Evolutionary conservation across 2,329 filamentous ascomycete genomes (phyloP), one percentile per base, ranked within the genome.

Genomic region (Talaromyces sp.): DNA sequence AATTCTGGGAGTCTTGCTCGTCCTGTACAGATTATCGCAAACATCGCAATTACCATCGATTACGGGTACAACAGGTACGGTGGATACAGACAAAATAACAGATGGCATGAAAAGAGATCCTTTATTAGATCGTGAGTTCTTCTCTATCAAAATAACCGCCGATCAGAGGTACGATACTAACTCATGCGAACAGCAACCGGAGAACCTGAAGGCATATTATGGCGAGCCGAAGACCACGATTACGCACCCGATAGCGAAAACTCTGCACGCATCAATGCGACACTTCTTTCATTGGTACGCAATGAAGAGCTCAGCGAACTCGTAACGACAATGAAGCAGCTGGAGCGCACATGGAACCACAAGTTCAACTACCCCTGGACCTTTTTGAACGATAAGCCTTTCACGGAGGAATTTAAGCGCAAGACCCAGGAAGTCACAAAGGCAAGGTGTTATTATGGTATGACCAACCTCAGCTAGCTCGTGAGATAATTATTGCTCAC

Each of bases 291-390:
- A 24, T 86, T 99, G 43, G 95, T 99, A 64, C 89, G 95, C 67
- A 99, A 99, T 74, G 88, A 91, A 75, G 95, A 99, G 82, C 81
- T 97, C 33, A 81, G 87, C 24, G 91, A 90, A 56, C 90, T 99
- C 83, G 82, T 98, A 31, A 86, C 89, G 74, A 92, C 93, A 31
- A 99, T 99, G 92, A 80, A 80, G 63, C 94, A 99, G 74, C 84
- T 99, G 66, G 95, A 99, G 81, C 83, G 90, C 69, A 98, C 94
- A 0, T 99, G 93, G 93, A 99, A 99, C 74, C 84, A 87, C 83
- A 99, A 99, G 76, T 99, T 98, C 86, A 99, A 99, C 82, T 99
- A 99, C 75, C 95, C 95, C 0, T 99, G 95, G 92, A 97, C 93
- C 9, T 99, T 99, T 78, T 96, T 99, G 85, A 99, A 99, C 80